Conservation (phyloP, 306 rosid species). For the Clitoria ternatea region DNA sequence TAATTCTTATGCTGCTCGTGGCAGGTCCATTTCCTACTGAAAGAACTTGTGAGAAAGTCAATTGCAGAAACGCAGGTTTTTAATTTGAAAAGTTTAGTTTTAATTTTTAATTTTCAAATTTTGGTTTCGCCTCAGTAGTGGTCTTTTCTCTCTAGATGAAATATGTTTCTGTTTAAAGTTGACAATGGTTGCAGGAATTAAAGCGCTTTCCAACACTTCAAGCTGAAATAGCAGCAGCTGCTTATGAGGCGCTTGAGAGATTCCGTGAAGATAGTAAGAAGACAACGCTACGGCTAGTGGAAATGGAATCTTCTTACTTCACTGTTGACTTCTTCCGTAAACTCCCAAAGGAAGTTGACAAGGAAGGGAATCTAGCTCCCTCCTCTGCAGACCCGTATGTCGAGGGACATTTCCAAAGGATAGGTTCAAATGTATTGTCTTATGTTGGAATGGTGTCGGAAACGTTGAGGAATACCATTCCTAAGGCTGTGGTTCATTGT, state of each 20-base stretch:
- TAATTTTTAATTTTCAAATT: too few relatives aligned
- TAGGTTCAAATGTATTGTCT: slow-evolving; percentile 76
- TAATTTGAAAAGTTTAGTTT: not conserved
- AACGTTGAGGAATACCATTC: slow-evolving; percentile 75
- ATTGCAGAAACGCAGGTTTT: slow-evolving; percentile 88
- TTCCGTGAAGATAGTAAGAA: slow-evolving; percentile 83
- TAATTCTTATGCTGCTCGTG: slow-evolving; percentile 1
- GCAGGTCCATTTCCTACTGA: slow-evolving; percentile 88
- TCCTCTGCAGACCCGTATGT: slow-evolving; percentile 53
- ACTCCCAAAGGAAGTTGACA: slow-evolving; percentile 77
- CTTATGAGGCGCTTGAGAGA: slow-evolving; percentile 75
- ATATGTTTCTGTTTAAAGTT: slow-evolving; percentile 1
- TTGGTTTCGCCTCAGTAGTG: not conserved
- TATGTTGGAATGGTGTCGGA: slow-evolving; percentile 89
- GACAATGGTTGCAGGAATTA: slow-evolving; percentile 57
- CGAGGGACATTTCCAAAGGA: slow-evolving; percentile 73
- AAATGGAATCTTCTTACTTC: slow-evolving; percentile 94
- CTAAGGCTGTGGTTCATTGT: slow-evolving; percentile 94
- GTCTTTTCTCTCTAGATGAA: not conserved
- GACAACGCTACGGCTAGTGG: slow-evolving; percentile 78
- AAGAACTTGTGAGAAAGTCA: slow-evolving; percentile 88
- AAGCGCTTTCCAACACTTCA: slow-evolving; percentile 81
- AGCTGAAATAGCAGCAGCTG: slow-evolving; percentile 80
- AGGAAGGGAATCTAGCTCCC: slow-evolving; percentile 47
- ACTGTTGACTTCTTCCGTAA: slow-evolving; percentile 93